Base-by-base conservation (phyloP, 1,284 basidiomycete genomes). In the Cryptococcus neoformans region DNA sequence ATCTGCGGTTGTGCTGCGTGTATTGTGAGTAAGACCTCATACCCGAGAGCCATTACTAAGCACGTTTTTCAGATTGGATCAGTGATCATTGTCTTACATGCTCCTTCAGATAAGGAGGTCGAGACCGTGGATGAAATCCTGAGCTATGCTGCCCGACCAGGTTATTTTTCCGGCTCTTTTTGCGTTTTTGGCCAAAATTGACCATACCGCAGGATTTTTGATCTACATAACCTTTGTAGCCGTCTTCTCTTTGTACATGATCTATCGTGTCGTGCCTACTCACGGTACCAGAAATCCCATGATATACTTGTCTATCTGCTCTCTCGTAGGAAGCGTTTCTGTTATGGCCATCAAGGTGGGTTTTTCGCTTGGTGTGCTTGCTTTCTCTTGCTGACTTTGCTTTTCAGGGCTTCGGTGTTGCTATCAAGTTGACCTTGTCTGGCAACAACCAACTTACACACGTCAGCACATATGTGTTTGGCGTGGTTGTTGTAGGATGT, bases 401-500 rank as follows among this genome's bases (percentile, higher is more conserved):
- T 36, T 3, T 14, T 12, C 48, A 77, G 79, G 95, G 92, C 47
- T 94, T 98, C 68, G 95, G 95, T 51, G 88, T 97, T 38, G 95
- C 95, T 3, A 84, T 99, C 71, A 98, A 98, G 78, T 84, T 99
- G 60, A 98, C 94, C 0, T 81, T 98, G 63, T 84, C 85, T 8
- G 95, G 95, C 51, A 92, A 91, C 75, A 99, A 99, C 78, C 95
- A 99, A 77, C 90, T 99, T 74, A 87, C 88, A 1, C 90, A 95
- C 74, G 86, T 89, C 37, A 92, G 90, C 72, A 99, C 96, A 10
- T 99, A 97, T 75, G 84, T 97, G 48, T 97, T 99, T 70, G 91
- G 86, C 44, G 82, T 92, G 53, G 85, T 92, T 38, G 89, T 94
- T 3, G 83, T 84, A 1, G 80, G 86, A 2, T 98, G 92, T 79